Evolutionary conservation across 1,284 basidiomycete species (phyloP).

Genomic region (Ganoderma sp.): DNA sequence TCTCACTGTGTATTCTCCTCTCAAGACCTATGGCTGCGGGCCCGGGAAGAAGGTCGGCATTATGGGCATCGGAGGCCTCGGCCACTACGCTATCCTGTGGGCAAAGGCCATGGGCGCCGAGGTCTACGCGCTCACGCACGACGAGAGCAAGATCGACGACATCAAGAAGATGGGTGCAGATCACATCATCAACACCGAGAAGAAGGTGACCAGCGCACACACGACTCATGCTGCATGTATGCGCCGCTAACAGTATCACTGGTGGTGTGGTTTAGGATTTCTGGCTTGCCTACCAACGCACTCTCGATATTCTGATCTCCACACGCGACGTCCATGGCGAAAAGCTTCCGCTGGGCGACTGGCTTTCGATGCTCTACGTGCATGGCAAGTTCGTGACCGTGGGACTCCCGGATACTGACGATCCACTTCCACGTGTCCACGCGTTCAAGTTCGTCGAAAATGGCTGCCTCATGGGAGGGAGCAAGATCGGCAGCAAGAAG

Average conservation of each 20-base stretch:
- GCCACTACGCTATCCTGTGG: slow-evolving; percentile 39
- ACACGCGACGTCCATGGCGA: slow-evolving; percentile 42
- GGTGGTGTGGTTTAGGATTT: slow-evolving; percentile 43
- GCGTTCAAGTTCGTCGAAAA: slow-evolving; percentile 47
- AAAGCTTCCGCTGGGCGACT: slow-evolving; percentile 42
- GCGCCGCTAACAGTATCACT: background rate
- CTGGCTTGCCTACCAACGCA: slow-evolving; percentile 47
- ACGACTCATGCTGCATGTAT: background rate
- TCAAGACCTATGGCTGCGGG: slow-evolving; percentile 64
- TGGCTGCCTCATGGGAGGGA: slow-evolving; percentile 48
- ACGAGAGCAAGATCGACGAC: slow-evolving; percentile 65
- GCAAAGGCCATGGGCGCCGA: slow-evolving; percentile 48
- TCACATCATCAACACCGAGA: slow-evolving; percentile 52
- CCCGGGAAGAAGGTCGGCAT: slow-evolving; percentile 73
- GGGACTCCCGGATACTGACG: slow-evolving; percentile 52
- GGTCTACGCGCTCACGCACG: slow-evolving; percentile 72
- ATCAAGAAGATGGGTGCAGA: slow-evolving; percentile 67
- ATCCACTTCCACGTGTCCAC: slow-evolving; percentile 47
- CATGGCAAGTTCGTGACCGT: slow-evolving; percentile 61
- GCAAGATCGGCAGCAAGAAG: slow-evolving; percentile 66
- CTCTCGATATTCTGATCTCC: slow-evolving; percentile 70
- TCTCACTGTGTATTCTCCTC: slow-evolving; percentile 69
- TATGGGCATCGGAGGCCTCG: slow-evolving; percentile 67
- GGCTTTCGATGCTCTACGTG: slow-evolving; percentile 55
- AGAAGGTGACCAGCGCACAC: slow-evolving; percentile 17